Conservation (phyloP, 345 rosid genomes). For the Mercurialis annua region DNA sequence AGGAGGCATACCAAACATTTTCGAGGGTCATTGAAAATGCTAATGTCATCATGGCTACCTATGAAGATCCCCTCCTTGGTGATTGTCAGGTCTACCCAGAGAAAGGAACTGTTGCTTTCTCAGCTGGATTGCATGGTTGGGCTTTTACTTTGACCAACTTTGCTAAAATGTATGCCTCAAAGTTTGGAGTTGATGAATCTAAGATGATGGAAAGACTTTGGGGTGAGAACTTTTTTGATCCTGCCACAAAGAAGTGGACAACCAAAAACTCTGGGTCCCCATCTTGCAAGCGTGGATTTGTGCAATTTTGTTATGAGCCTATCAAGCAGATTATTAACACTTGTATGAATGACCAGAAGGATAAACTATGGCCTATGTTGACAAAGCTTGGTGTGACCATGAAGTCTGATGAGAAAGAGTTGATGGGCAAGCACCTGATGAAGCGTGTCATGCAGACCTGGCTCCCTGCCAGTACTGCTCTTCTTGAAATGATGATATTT, state of each 20-base stretch:
- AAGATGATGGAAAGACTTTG: slow-evolving; percentile 88
- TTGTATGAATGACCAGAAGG: slow-evolving; percentile 87
- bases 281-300: slow-evolving; percentile 82
- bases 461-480: slow-evolving; percentile 77
- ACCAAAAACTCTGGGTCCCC: slow-evolving; percentile 59
- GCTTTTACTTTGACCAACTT: slow-evolving; percentile 75
- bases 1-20: slow-evolving; percentile 81
- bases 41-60: slow-evolving; percentile 81
- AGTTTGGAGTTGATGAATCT: slow-evolving; percentile 69
- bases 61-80: slow-evolving; percentile 83
- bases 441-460: slow-evolving; percentile 92
- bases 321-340: slow-evolving; percentile 73
- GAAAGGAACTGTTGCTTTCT: slow-evolving; percentile 84
- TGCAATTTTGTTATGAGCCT: slow-evolving; percentile 85
- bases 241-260: slow-evolving; percentile 78
- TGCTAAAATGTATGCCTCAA: slow-evolving; percentile 82
- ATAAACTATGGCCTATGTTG: slow-evolving; percentile 83
- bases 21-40: slow-evolving; percentile 80
- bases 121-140: slow-evolving; percentile 88
- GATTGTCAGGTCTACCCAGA: slow-evolving; percentile 78
- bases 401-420: slow-evolving; percentile 74
- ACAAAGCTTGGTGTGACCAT: slow-evolving; percentile 55
- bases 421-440: slow-evolving; percentile 74
- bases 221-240: slow-evolving; percentile 81
- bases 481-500: slow-evolving; percentile 80